Evolutionary conservation across 139 green algal species (phyloP).

Genomic region (Chlamydomonas eustigma): DNA sequence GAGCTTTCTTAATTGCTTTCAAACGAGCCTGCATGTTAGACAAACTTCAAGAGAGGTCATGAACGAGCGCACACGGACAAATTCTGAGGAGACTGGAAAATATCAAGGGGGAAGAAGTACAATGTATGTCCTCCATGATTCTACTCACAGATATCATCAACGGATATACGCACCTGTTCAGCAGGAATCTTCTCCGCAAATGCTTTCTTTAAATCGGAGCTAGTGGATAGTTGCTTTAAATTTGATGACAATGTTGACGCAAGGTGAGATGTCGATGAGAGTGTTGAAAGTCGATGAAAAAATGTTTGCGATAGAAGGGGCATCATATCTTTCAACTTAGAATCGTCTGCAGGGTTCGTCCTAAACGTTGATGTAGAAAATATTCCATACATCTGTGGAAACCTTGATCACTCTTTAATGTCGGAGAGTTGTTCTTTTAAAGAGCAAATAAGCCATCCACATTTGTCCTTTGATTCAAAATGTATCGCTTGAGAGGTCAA

Average conservation of each 20-base stretch:
- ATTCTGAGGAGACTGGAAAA: no score
- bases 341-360: no score
- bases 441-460: no score
- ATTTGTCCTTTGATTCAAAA: no score
- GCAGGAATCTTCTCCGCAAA: slow-evolving; percentile 63
- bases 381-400: no score
- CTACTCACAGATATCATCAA: background rate
- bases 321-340: background rate
- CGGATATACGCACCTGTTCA: slow-evolving; percentile 53
- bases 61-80: no score
- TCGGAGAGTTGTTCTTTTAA: no score
- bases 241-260: background rate
- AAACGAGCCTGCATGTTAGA: slow-evolving; percentile 87
- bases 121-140: background rate
- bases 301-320: background rate
- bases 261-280: background rate
- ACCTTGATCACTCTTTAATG: no score
- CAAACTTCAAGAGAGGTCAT: no score
- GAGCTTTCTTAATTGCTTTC: slow-evolving; percentile 77
- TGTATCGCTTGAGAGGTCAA: no score
- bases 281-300: background rate
- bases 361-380: no score
- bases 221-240: background rate
- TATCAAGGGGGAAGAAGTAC: no score
- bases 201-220: slow-evolving; percentile 47